Conservation (phyloP, 768 basidiomycete species). For the Amanita polypyramis region DNA sequence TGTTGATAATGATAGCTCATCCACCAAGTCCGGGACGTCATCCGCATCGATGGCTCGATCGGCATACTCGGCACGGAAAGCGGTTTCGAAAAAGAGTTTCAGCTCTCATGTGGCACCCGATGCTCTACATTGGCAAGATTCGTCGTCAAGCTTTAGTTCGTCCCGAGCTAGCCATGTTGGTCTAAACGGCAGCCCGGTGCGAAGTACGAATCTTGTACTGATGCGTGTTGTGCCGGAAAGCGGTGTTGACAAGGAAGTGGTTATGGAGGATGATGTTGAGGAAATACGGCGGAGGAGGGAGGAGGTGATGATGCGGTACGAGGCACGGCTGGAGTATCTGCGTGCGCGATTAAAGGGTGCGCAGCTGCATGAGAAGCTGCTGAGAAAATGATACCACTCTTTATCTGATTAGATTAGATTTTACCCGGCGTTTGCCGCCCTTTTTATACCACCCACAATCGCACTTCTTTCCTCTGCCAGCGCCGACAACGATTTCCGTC, state of each 20-base stretch:
- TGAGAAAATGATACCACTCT: conserved; percentile 40
- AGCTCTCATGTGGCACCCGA: conserved; percentile 21
- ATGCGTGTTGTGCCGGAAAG: conserved; percentile 45
- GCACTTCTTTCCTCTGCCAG: conserved; percentile 20
- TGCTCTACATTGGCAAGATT: conserved; percentile 40
- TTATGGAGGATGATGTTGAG: conserved; percentile 43
- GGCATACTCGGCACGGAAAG: conserved; percentile 26
- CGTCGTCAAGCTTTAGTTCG: conserved; percentile 50
- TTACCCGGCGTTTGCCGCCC: conserved; percentile 20
- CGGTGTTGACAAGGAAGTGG: conserved; percentile 20
- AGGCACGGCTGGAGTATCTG: conserved; percentile 67
- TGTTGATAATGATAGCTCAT: conserved; percentile 39
- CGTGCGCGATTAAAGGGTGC: conserved; percentile 77
- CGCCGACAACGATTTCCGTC: conserved; percentile 22
- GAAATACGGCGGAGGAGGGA: conserved; percentile 61
- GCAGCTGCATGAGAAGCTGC: conserved; percentile 71
- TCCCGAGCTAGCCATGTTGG: conserved; percentile 21
- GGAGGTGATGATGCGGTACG: conserved; percentile 65
- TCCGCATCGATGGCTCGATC: conserved; percentile 36
- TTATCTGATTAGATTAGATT: conserved; percentile 17
- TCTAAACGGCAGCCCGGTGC: conserved; percentile 35
- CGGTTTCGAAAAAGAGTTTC: conserved; percentile 23
- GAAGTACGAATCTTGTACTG: conserved; percentile 37
- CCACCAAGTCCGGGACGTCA: conserved; percentile 46
- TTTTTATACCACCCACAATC: conserved; percentile 15